Conservation (phyloP, 257 asterid species). For the Ligustrum vulgare region DNA sequence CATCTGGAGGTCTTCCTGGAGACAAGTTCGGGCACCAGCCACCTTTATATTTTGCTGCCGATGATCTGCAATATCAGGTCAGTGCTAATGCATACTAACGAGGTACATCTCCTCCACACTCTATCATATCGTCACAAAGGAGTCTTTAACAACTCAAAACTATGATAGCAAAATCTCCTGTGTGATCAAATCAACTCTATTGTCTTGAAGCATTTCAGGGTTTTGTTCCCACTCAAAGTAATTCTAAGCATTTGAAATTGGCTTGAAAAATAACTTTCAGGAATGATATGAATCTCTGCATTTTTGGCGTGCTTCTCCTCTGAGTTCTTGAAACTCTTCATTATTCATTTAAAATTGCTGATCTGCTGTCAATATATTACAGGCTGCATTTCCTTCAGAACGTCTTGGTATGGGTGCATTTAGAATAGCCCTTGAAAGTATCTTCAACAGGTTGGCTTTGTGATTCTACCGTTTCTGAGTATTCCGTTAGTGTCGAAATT, state of each 20-base stretch:
- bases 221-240: not conserved
- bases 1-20: conserved; percentile 58
- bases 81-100: not conserved
- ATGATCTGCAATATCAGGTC: conserved; percentile 70
- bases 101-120: not conserved
- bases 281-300: not conserved
- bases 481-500: not conserved
- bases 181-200: not conserved
- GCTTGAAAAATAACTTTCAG: not conserved
- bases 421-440: conserved; percentile 61
- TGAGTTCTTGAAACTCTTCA: conserved; percentile 12
- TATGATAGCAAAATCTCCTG: not conserved
- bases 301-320: not conserved
- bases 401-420: conserved; percentile 76
- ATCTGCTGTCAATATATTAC: conserved; percentile 18
- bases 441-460: conserved; percentile 53
- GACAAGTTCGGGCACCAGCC: conserved; percentile 50
- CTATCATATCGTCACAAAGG: not conserved
- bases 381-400: conserved; percentile 70
- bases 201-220: conserved; percentile 4
- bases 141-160: not conserved
- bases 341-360: conserved; percentile 13
- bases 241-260: not conserved
- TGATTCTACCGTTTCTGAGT: not conserved
- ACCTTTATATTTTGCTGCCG: conserved; percentile 59